Percentiles rank a stretch among this genome's conserved stretches.
phyloP scores from a whole-genome alignment of 345 rosid species.

The Acer negundo region DNA sequence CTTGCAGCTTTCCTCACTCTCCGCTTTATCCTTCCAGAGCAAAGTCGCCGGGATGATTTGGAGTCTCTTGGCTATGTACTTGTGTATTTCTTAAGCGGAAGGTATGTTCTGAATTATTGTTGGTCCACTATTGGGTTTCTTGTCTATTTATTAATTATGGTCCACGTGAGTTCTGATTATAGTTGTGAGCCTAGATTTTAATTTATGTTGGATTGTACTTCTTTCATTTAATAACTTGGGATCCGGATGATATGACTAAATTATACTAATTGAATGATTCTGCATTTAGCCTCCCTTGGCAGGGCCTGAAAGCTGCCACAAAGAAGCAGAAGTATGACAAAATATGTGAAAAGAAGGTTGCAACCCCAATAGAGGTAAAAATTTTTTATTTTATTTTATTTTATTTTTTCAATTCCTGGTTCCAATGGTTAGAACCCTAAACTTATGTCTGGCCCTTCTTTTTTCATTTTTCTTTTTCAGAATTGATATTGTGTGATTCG shows the following conservation, averaged over 20 bases:
- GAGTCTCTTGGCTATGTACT: slow-evolving; percentile 62
- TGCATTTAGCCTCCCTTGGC: slow-evolving; percentile 83
- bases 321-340: slow-evolving; percentile 90
- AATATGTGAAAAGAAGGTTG: slow-evolving; percentile 85
- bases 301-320: slow-evolving; percentile 86
- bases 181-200: slow-evolving; percentile 6
- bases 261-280: slow-evolving; percentile 17
- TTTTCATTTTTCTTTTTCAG: slow-evolving; percentile 14
- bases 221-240: not conserved
- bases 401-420: not conserved
- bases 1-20: slow-evolving; percentile 7
- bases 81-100: slow-evolving; percentile 56
- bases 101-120: slow-evolving; percentile 27
- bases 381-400: not conserved
- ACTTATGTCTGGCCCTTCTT: not conserved
- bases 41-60: slow-evolving; percentile 59
- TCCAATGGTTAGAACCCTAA: not conserved
- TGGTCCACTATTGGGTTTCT: not conserved
- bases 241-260: not conserved
- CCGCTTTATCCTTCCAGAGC: slow-evolving; percentile 35
- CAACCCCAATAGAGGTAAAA: slow-evolving; percentile 90
- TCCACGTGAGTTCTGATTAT: not conserved
- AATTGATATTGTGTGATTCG: not conserved
- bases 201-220: not conserved
- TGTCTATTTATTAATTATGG: not conserved